phyloP scores from a whole-genome alignment of 768 basidiomycete genomes.

The Leucosporidium creatinivorum region DNA sequence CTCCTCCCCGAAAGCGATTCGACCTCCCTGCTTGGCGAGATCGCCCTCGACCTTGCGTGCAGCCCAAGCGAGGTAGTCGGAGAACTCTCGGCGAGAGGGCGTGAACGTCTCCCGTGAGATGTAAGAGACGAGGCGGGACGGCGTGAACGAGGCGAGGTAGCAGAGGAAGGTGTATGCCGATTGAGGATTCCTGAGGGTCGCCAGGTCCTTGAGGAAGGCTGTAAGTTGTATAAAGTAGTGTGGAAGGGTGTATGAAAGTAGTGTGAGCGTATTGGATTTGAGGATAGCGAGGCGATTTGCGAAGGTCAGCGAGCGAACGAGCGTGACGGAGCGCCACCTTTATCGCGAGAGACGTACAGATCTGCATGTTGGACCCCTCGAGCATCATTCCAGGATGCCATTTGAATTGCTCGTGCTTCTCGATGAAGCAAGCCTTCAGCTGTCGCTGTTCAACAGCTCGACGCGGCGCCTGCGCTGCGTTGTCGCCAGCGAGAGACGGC shows the following conservation, averaged over 20 bases:
- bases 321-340: neutral
- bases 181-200: slow-evolving; percentile 50
- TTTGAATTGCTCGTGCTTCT: slow-evolving; percentile 48
- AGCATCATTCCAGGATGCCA: slow-evolving; percentile 58
- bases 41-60: slow-evolving; percentile 46
- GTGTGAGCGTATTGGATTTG: too few species aligned
- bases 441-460: slow-evolving; percentile 32
- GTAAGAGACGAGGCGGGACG: slow-evolving; percentile 50
- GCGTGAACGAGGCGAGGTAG: slow-evolving; percentile 47
- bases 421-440: slow-evolving; percentile 46
- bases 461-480: neutral
- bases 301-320: neutral
- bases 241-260: too few species aligned
- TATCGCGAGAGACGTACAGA: slow-evolving; percentile 41
- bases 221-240: slow-evolving; percentile 36
- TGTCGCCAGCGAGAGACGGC: neutral
- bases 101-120: slow-evolving; percentile 52
- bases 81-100: slow-evolving; percentile 50
- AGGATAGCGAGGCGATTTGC: neutral
- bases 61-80: slow-evolving; percentile 54
- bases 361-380: slow-evolving; percentile 53
- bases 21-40: slow-evolving; percentile 42
- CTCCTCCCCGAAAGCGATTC: slow-evolving; percentile 49
- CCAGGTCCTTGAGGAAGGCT: slow-evolving; percentile 46
- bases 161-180: slow-evolving; percentile 50